Conservation (phyloP, 2,329 filamentous ascomycete genomes). For the Gnomoniopsis sp. region DNA sequence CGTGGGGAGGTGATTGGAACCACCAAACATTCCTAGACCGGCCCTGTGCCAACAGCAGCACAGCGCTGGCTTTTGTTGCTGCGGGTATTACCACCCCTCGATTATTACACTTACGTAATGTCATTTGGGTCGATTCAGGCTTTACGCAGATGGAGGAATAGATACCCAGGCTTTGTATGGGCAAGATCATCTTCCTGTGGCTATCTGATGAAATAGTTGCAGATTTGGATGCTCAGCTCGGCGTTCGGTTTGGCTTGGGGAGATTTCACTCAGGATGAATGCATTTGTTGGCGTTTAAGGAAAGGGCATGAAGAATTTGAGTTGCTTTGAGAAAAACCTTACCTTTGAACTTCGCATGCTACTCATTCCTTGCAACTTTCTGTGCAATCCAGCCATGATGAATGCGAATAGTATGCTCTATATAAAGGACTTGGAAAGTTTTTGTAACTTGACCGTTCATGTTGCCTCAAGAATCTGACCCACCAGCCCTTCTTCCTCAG, state of each 20-base stretch:
- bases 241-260: background rate
- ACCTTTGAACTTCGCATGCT: background rate
- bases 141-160: conserved; percentile 1
- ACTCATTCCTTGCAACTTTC: background rate
- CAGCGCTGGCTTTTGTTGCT: background rate
- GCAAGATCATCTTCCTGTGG: background rate
- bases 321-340: background rate
- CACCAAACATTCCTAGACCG: conserved; percentile 66
- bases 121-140: background rate
- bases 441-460: background rate
- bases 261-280: conserved; percentile 2
- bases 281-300: conserved; percentile 15
- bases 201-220: background rate
- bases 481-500: background rate
- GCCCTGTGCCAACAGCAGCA: background rate
- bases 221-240: background rate
- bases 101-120: background rate
- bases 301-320: background rate
- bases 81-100: background rate
- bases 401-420: background rate
- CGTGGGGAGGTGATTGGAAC: conserved; percentile 78
- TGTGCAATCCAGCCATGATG: background rate
- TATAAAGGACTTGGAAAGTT: background rate
- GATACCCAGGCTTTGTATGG: conserved; percentile 12
- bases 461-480: background rate